Conservation (phyloP, 2,329 filamentous ascomycete genomes). For the Hansfordia pulvinata region DNA sequence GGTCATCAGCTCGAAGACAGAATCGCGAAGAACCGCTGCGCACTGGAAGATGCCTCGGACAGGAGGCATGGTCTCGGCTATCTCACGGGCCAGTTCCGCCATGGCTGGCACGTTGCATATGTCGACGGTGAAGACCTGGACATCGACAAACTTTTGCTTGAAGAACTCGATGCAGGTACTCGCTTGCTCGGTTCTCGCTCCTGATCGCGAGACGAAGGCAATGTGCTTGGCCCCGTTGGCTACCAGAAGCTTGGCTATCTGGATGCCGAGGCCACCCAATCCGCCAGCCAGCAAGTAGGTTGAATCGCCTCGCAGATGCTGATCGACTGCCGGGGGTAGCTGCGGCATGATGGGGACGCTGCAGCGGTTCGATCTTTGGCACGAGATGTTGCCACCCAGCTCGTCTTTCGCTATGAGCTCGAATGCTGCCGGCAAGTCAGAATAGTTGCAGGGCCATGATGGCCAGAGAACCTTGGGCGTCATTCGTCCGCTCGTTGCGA, state of each 20-base stretch:
- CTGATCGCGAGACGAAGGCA: conserved; percentile 1
- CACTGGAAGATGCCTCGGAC: background rate
- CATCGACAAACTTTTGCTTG: background rate
- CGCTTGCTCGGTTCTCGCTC: background rate
- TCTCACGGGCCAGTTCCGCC: too few species aligned
- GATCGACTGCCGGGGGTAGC: background rate
- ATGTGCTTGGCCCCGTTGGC: conserved; percentile 1
- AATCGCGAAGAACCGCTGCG: conserved; percentile 1
- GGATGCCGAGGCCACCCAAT: background rate
- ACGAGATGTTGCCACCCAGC: conserved; percentile 1
- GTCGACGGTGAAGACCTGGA: too few species aligned
- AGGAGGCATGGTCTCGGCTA: too few species aligned
- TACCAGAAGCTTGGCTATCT: background rate
- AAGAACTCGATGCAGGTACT: background rate
- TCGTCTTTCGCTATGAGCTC: background rate
- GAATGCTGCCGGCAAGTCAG: background rate
- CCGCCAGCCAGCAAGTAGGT: background rate
- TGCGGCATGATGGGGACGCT: conserved; percentile 1
- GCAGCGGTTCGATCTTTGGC: background rate
- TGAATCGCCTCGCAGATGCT: background rate
- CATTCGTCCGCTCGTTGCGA: too few species aligned
- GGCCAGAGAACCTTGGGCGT: too few species aligned
- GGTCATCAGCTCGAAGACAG: conserved; percentile 1
- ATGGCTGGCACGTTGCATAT: too few species aligned
- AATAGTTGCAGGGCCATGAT: too few species aligned